Conservation (phyloP, 1,139 yeast species). For the Meyerozyma guilliermondii region DNA sequence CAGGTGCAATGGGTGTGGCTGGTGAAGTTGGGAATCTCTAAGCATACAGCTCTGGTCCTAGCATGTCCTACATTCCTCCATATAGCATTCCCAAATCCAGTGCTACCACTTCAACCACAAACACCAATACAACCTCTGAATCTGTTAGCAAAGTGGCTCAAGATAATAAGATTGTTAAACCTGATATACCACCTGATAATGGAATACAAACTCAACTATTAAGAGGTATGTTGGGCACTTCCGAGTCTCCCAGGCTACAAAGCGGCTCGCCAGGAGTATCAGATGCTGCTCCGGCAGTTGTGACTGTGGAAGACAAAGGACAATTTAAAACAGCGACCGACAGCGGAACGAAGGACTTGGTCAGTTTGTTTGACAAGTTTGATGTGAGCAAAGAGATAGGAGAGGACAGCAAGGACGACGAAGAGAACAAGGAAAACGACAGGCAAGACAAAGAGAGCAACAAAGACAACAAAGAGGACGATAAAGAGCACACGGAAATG, state of each 20-base stretch:
- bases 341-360: constrained; percentile 23
- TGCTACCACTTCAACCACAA: constrained; percentile 44
- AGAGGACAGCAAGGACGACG: background rate
- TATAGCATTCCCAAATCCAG: constrained; percentile 37
- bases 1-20: background rate
- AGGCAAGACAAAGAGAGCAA: background rate
- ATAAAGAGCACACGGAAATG: background rate
- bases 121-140: constrained; percentile 26
- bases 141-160: constrained; percentile 8
- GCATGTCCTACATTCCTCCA: constrained; percentile 32
- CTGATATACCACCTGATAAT: background rate
- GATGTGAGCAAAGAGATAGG: constrained; percentile 20
- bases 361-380: constrained; percentile 37
- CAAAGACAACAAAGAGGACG: background rate
- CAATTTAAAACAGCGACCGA: background rate
- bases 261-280: constrained; percentile 9
- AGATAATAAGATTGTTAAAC: background rate
- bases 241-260: constrained; percentile 6
- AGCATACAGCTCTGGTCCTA: background rate
- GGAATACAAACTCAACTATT: constrained; percentile 15
- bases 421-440: background rate
- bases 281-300: constrained; percentile 23
- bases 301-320: constrained; percentile 16
- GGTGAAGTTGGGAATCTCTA: background rate
- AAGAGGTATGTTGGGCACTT: constrained; percentile 15